phyloP scores from a whole-genome alignment of 2,329 filamentous ascomycete genomes.

The Trichoderma atrobrunneum region DNA sequence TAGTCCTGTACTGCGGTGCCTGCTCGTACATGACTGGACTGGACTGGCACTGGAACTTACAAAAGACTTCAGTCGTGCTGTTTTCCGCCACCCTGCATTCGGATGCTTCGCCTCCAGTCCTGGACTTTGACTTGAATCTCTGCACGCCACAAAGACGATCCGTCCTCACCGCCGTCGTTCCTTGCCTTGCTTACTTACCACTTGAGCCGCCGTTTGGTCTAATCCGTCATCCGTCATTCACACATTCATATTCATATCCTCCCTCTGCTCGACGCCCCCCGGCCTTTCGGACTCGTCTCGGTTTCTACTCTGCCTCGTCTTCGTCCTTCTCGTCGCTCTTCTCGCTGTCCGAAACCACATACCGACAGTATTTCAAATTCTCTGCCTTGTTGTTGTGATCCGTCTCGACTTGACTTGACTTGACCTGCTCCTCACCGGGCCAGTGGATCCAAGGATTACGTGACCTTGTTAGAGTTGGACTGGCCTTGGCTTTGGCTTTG shows the following conservation, averaged over 20 bases:
- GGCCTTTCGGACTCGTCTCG: not conserved
- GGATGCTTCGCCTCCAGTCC: constrained; percentile 2
- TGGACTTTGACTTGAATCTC: not conserved
- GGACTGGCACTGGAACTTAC: not conserved
- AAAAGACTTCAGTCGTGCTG: not conserved
- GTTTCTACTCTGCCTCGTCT: not conserved
- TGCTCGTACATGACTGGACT: not conserved
- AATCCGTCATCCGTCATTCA: not conserved
- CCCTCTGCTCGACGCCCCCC: not conserved
- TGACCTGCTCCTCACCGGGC: not conserved
- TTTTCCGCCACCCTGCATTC: not conserved
- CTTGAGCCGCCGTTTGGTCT: not conserved
- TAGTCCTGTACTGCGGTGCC: too few species aligned
- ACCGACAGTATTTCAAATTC: not conserved
- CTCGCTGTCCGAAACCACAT: not conserved
- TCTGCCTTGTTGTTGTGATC: not conserved
- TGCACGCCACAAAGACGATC: constrained; percentile 12
- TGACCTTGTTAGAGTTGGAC: constrained; percentile 8
- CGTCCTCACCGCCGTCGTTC: constrained; percentile 13
- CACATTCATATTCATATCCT: not conserved
- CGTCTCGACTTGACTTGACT: too few species aligned
- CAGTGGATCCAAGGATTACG: constrained; percentile 11
- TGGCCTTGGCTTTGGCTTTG: not conserved
- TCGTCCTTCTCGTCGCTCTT: not conserved
- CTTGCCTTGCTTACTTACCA: not conserved